These are phyloP conservation scores for Plenodomus lindquistii DNA, from an alignment of 2,329 filamentous ascomycete genomes.

Conservation along the genomic window DNA sequence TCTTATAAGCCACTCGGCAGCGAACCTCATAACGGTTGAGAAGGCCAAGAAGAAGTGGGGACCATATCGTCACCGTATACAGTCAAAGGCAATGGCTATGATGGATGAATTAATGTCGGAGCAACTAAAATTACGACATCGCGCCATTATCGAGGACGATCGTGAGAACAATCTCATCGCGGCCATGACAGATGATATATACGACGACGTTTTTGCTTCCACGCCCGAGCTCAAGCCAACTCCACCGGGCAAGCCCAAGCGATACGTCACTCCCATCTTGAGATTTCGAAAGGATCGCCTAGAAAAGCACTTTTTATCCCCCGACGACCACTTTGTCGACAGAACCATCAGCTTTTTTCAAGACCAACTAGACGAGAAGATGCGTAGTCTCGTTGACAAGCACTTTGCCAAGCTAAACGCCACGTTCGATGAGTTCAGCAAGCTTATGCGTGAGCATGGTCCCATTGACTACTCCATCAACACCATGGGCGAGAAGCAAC, in stretches of 20 bases:
- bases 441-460: slow-evolving; percentile 1
- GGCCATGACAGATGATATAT: slow-evolving; percentile 14
- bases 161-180: slow-evolving; percentile 19
- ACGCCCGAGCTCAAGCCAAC: slow-evolving; percentile 7
- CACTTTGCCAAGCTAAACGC: slow-evolving; percentile 4
- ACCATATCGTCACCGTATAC: not conserved
- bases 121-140: not conserved
- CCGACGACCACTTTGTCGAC: slow-evolving; percentile 15
- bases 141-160: slow-evolving; percentile 14
- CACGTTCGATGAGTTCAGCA: slow-evolving; percentile 3
- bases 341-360: slow-evolving; percentile 10
- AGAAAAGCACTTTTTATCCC: slow-evolving; percentile 3
- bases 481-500: slow-evolving; percentile 4
- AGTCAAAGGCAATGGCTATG: slow-evolving; percentile 7
- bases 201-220: slow-evolving; percentile 12
- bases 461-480: slow-evolving; percentile 9
- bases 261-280: slow-evolving; percentile 11
- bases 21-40: slow-evolving; percentile 20
- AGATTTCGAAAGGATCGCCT: slow-evolving; percentile 17
- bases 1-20: slow-evolving; percentile 9
- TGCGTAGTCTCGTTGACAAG: slow-evolving; percentile 25
- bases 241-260: slow-evolving; percentile 6
- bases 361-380: slow-evolving; percentile 54
- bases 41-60: slow-evolving; percentile 20
- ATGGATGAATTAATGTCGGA: slow-evolving; percentile 7